Base-by-base conservation (phyloP, 768 basidiomycete genomes). In the Mrakia frigida region DNA sequence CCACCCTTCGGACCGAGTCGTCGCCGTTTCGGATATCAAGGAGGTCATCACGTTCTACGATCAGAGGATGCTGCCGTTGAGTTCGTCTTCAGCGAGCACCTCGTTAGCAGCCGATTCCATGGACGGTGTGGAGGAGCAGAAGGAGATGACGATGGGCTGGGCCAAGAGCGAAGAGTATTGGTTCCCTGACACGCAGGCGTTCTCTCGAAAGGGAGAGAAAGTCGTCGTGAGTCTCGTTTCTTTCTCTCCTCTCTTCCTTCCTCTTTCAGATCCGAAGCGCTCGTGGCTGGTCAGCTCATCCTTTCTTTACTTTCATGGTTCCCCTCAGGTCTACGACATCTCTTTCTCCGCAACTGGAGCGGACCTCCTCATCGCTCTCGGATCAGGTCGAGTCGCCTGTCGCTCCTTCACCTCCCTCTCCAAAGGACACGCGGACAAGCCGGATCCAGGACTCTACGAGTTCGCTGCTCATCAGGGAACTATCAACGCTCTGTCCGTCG, bases 21-120 rank as follows among this genome's bases (percentile, higher is more conserved):
- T 75, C 21, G 74, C 74, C 53, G 74, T 75, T 3, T 59, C 53
- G 6, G 74, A 75, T 53, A 33, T 75, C 53, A 75, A 75, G 74
- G 74, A 75, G 56, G 39, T 53, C 43, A 53, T 75, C 28, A 59
- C 74, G 5, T 69, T 75, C 50, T 75, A 53, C 52, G 74, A 75
- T 28, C 74, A 67, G 56, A 50, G 74, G 33, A 75, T 75, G 74
- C n/a, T 75, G 37, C 53, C 43, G 39, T 69, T 41, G 37, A 70
- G 16, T 14, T 65, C 63, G 31, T 28, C 31, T 16, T 9, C 63
- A 1, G 31, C 65, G 6, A 53, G 53, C 52, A 31, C 53, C 21
- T 43, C 69, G 35, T 25, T 23, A 14, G 65, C 39, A n/a, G 56
- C 13, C 25, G 65, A 37, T 1, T 16, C 65, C 1, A 56, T 50